A percentile compares a stretch with the other conserved stretches of the same genome.
phyloP scores from a whole-genome alignment of 1,284 basidiomycete species.

The Wallemia ichthyophaga region DNA sequence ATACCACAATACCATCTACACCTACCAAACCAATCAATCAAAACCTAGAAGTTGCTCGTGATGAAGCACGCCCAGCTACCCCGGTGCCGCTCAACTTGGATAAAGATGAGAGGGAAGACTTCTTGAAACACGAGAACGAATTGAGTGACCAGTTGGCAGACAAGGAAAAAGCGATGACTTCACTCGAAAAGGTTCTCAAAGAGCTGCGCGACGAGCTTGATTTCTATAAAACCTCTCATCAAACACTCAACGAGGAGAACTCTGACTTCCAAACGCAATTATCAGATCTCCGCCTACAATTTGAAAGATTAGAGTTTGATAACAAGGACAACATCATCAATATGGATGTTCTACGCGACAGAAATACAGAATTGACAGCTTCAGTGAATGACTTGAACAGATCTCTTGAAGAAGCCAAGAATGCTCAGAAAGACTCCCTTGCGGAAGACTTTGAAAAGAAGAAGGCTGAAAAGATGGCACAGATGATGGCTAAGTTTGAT shows the following conservation, averaged over 20 bases:
- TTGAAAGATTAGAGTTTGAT: conserved; percentile 78
- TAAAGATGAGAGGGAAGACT: conserved; percentile 92
- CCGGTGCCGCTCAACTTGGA: conserved; percentile 59
- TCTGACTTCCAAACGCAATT: conserved; percentile 49
- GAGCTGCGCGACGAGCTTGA: conserved; percentile 36
- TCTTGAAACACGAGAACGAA: conserved; percentile 87
- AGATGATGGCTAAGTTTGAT: conserved; percentile 99
- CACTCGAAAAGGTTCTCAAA: conserved; percentile 32
- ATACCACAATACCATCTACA: conserved; percentile 11
- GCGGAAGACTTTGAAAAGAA: conserved; percentile 92
- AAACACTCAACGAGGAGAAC: conserved; percentile 32
- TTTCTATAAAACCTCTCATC: not conserved
- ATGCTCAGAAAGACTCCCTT: conserved; percentile 50
- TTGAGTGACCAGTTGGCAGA: conserved; percentile 76
- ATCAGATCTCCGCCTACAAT: conserved; percentile 67
- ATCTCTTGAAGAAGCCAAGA: conserved; percentile 29
- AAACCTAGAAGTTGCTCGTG: conserved; percentile 39
- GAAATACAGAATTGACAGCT: conserved; percentile 55
- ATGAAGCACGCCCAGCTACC: conserved; percentile 53
- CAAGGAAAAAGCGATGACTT: conserved; percentile 43
- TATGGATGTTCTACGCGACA: conserved; percentile 87
- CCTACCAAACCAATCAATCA: conserved; percentile 56
- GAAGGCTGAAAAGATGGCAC: conserved; percentile 97
- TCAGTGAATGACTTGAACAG: conserved; percentile 76
- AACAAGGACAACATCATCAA: conserved; percentile 81